These are phyloP conservation scores for Podospora didyma DNA, from an alignment of 495 filamentous ascomycete genomes.

Conservation along the genomic window DNA sequence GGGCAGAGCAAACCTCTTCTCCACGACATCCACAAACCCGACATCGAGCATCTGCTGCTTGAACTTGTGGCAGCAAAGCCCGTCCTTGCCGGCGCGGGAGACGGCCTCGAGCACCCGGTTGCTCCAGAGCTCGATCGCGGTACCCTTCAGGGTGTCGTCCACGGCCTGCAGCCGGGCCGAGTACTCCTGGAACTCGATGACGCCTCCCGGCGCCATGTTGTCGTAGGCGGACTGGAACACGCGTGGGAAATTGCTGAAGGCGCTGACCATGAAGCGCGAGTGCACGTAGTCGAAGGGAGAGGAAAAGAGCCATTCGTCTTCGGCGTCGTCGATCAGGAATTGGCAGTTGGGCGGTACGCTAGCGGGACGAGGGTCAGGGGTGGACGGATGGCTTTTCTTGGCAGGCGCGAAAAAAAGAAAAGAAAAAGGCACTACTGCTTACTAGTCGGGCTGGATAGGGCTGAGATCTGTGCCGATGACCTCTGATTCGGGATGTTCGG, in stretches of 20 bases:
- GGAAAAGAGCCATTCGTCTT: slow-evolving; percentile 40
- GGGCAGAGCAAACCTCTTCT: slow-evolving; percentile 20
- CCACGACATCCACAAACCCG: slow-evolving; percentile 4
- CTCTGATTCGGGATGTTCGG: slow-evolving; percentile 21
- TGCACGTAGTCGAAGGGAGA: slow-evolving; percentile 47
- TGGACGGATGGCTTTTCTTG: no score
- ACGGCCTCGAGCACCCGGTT: neutral
- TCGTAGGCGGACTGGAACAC: neutral
- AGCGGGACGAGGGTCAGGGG: no score
- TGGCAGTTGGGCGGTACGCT: slow-evolving; percentile 30
- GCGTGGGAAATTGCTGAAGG: slow-evolving; percentile 30
- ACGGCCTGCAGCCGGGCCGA: neutral
- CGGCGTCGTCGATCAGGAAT: slow-evolving; percentile 41
- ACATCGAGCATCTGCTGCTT: slow-evolving; percentile 3
- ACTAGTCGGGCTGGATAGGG: slow-evolving; percentile 44
- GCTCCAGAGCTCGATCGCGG: neutral
- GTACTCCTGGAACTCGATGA: slow-evolving; percentile 3
- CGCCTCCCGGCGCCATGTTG: neutral
- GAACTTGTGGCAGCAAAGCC: neutral
- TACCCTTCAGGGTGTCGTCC: neutral
- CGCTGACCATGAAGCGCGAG: slow-evolving; percentile 37
- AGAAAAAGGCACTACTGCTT: slow-evolving; percentile 7
- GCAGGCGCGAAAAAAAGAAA: neutral
- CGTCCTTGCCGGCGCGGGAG: neutral
- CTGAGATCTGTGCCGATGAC: slow-evolving; percentile 35